Evolutionary conservation across 495 filamentous ascomycete genomes (phyloP).

Genomic region (Talaromyces stipitatus): DNA sequence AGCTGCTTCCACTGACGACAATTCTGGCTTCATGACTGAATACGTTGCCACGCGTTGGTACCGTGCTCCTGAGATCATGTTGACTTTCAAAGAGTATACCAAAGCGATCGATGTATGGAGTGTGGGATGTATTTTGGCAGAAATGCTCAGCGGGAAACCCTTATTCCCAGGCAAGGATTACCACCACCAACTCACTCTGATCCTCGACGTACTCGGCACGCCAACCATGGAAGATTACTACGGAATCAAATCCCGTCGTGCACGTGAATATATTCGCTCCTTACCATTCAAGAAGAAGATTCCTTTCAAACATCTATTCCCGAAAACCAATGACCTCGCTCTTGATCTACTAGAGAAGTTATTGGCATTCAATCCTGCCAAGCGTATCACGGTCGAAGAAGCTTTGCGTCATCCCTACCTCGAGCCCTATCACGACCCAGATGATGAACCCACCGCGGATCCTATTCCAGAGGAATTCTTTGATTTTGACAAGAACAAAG

Average conservation of each 20-base stretch:
- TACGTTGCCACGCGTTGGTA: constrained; percentile 99
- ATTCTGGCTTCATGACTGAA: constrained; percentile 99
- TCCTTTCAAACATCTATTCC: constrained; percentile 94
- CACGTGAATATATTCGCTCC: constrained; percentile 96
- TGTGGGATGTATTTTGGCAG: constrained; percentile 97
- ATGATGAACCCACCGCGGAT: constrained; percentile 94
- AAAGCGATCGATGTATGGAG: constrained; percentile 99
- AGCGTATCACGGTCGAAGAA: constrained; percentile 96
- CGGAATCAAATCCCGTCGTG: constrained; percentile 96
- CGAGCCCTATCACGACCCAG: constrained; percentile 97
- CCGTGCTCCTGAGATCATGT: constrained; percentile 98
- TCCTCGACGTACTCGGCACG: constrained; percentile 95
- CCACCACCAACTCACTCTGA: constrained; percentile 96
- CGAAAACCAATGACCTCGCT: constrained; percentile 88
- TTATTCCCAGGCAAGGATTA: constrained; percentile 99
- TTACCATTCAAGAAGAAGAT: constrained; percentile 99
- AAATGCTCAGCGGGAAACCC: constrained; percentile 99
- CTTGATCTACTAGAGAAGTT: constrained; percentile 93
- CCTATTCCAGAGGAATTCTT: constrained; percentile 99
- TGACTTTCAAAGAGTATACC: constrained; percentile 99
- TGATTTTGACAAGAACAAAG: constrained; percentile 99
- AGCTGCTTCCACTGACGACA: constrained; percentile 91
- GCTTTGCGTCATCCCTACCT: constrained; percentile 96
- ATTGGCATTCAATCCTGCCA: constrained; percentile 95
- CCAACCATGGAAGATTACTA: constrained; percentile 99